These are phyloP conservation scores for Coemansia nantahalensis DNA, from an alignment of 192 early-diverging fungal genomes.

Conservation along the genomic window DNA sequence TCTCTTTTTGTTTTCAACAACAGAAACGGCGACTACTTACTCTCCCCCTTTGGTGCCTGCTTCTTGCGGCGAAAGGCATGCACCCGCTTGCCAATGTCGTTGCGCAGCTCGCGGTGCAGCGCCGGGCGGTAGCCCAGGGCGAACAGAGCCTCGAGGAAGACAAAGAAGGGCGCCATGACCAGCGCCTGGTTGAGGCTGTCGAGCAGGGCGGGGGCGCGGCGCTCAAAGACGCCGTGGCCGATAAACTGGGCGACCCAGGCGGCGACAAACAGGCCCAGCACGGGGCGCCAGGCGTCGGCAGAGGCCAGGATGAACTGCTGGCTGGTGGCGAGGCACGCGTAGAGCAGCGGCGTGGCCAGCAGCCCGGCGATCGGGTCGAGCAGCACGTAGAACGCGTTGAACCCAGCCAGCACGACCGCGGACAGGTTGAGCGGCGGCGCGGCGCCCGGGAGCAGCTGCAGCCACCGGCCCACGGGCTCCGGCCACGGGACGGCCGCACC, in stretches of 20 bases:
- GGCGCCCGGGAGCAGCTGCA: slow-evolving; percentile 43
- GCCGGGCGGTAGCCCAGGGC: slow-evolving; percentile 73
- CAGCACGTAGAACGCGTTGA: slow-evolving; percentile 68
- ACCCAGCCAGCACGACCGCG: slow-evolving; percentile 58
- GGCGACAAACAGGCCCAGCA: slow-evolving; percentile 61
- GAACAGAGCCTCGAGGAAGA: slow-evolving; percentile 85
- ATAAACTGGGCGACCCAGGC: slow-evolving; percentile 90
- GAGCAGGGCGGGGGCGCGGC: slow-evolving; percentile 80
- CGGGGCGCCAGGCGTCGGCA: slow-evolving; percentile 55
- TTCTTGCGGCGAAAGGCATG: slow-evolving; percentile 38
- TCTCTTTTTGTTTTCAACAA: not conserved
- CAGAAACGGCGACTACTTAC: not conserved
- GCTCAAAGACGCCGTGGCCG: slow-evolving; percentile 86
- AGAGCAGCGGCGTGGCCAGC: slow-evolving; percentile 61
- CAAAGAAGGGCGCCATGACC: slow-evolving; percentile 93
- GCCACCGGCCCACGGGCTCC: slow-evolving; percentile 24
- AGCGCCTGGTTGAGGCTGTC: slow-evolving; percentile 88
- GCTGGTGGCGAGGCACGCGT: slow-evolving; percentile 61
- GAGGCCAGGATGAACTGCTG: slow-evolving; percentile 58
- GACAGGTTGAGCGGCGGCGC: slow-evolving; percentile 52
- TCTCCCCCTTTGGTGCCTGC: not conserved
- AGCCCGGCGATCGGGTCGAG: slow-evolving; percentile 62
- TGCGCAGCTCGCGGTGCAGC: slow-evolving; percentile 61
- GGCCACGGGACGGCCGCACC: slow-evolving; percentile 39
- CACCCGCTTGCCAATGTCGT: slow-evolving; percentile 35